phyloP scores from a whole-genome alignment of 192 early-diverging fungal genomes.

The Backusella tuberculispora region DNA sequence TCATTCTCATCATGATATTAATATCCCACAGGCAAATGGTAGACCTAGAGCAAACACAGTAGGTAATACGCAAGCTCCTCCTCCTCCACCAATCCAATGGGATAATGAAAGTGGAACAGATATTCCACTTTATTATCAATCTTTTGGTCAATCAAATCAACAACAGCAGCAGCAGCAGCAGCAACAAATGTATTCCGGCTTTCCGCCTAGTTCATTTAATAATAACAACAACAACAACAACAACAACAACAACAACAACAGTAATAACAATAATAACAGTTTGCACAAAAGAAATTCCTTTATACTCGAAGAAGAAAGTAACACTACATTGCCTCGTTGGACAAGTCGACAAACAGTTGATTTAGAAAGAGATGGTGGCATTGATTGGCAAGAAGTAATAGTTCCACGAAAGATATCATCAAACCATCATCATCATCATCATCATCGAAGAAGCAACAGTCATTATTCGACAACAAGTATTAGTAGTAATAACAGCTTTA shows the following conservation, averaged over 20 bases:
- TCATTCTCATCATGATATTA: neutral
- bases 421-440: neutral
- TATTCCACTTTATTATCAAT: constrained; percentile 10
- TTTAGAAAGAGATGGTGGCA: constrained; percentile 26
- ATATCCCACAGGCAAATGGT: constrained; percentile 17
- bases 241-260: neutral
- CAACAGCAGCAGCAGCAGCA: constrained; percentile 26
- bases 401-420: neutral
- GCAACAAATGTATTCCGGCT: neutral
- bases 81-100: constrained; percentile 42
- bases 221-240: neutral
- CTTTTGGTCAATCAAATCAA: constrained; percentile 19
- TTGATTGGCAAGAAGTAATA: constrained; percentile 15
- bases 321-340: neutral
- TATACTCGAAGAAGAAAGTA: neutral
- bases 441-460: neutral
- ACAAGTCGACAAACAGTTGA: constrained; percentile 16
- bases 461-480: neutral
- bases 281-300: neutral
- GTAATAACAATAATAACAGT: neutral
- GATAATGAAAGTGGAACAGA: constrained; percentile 25
- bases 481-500: constrained; percentile 25
- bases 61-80: constrained; percentile 44
- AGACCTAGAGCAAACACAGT: constrained; percentile 50
- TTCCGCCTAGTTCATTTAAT: neutral